A percentile compares a stretch with the other conserved stretches of the same genome.
These are phyloP conservation scores for Elsinoe fawcettii DNA, from an alignment of 2,329 filamentous ascomycete genomes.

Conservation along the genomic window DNA sequence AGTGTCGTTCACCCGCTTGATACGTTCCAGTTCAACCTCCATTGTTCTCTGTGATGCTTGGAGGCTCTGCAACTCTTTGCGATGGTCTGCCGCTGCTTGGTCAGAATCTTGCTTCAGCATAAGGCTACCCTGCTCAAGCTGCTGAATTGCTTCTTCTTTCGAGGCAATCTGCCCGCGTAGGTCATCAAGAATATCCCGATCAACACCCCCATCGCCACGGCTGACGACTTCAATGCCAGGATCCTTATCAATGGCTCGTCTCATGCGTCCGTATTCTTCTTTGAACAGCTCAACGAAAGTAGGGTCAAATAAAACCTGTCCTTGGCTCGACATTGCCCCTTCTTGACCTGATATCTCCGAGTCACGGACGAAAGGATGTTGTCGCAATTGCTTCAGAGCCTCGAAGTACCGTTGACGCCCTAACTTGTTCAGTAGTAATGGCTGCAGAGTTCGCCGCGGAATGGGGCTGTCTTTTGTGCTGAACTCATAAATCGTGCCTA, in stretches of 20 bases:
- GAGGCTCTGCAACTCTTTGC: conserved; percentile 33
- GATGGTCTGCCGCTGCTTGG: conserved; percentile 67
- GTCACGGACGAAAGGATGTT: conserved; percentile 72
- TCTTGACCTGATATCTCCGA: conserved; percentile 21
- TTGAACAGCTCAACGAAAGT: conserved; percentile 91
- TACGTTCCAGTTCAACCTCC: conserved; percentile 40
- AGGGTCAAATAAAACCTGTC: conserved; percentile 55
- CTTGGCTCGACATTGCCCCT: conserved; percentile 51
- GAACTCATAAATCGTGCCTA: conserved; percentile 91
- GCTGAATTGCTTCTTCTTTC: conserved; percentile 54
- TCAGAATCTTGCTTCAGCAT: conserved; percentile 52
- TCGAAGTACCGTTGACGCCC: conserved; percentile 84
- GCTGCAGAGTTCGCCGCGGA: conserved; percentile 69
- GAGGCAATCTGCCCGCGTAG: conserved; percentile 70
- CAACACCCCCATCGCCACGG: conserved; percentile 76
- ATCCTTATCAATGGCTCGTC: conserved; percentile 81
- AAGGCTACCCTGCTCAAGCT: conserved; percentile 49
- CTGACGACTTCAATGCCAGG: conserved; percentile 80
- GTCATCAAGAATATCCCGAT: conserved; percentile 84
- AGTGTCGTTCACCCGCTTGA: conserved; percentile 61
- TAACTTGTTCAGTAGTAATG: conserved; percentile 66
- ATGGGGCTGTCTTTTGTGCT: conserved; percentile 96
- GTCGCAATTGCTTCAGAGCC: conserved; percentile 66
- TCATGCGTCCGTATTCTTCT: conserved; percentile 82
- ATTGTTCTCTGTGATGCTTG: conserved; percentile 18